Base-by-base conservation (phyloP, 2,329 filamentous ascomycete genomes). In the Colletotrichum sp. region DNA sequence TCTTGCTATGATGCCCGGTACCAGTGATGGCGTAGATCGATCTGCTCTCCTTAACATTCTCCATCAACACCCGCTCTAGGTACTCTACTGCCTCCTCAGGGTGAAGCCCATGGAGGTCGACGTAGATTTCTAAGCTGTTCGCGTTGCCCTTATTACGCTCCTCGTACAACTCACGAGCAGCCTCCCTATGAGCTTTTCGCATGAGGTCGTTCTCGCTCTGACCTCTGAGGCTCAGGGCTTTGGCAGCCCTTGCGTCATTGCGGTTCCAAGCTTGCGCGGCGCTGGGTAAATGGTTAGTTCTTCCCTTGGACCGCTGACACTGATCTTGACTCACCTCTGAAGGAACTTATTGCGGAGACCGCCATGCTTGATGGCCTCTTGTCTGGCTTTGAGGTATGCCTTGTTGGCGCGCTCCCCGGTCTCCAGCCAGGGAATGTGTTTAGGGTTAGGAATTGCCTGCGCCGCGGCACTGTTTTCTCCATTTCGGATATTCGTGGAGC, bases 261-360 rank as follows among this genome's bases (percentile, higher is more conserved):
- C 97, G 94, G 83, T 99, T 98, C 96, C 97, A 99, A 26, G 97
- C 97, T 89, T 99, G 96, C 10, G 96, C 96, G 79, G 97, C 97
- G 84, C 96, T 98, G 78, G 57, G 30, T 15, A 12, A 18, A 13
- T 60, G 75, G 49, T 75, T 71, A 39, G 57, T 65, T n/a, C 59
- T 7, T 24, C 21, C 13, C 8, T 52, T 15, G 18, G 9, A 30
- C n/a, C 9, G 36, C 36, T 10, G 15, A 44, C 44, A 12, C 32
- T 18, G 26, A 32, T 16, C 16, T 16, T 18, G 18, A 24, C 87
- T 81, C 86, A 96, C 95, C 95, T 98, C 85, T 98, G 96, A 71
- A 99, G 86, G 81, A 99, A 99, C 84, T 99, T 99, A 85, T 99
- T 99, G 78, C 97, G 92, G 83, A 98, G 91, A 80, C 96, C 97